Conservation (phyloP, 2,329 filamentous ascomycete genomes). For the Byssochlamys sp. region DNA sequence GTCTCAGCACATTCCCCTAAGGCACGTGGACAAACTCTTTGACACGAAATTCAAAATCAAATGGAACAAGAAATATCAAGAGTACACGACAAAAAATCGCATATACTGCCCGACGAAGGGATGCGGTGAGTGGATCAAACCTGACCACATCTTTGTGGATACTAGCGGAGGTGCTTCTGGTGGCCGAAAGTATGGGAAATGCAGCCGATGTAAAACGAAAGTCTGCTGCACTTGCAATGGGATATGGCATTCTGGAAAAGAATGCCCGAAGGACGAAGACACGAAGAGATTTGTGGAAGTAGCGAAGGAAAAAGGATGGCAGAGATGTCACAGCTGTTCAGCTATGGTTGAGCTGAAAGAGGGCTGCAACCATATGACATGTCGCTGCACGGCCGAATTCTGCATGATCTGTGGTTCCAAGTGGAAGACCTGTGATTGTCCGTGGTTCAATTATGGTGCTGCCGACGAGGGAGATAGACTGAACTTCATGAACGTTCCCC, state of each 20-base stretch:
- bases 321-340: conserved; percentile 68
- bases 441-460: conserved; percentile 61
- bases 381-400: conserved; percentile 72
- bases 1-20: conserved; percentile 60
- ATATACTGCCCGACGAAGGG: conserved; percentile 65
- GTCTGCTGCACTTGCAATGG: conserved; percentile 66
- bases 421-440: conserved; percentile 77
- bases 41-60: conserved; percentile 61
- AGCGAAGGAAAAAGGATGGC: conserved; percentile 64
- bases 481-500: conserved; percentile 45
- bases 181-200: conserved; percentile 58
- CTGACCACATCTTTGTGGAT: conserved; percentile 54
- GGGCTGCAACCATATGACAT: conserved; percentile 82
- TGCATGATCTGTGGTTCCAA: conserved; percentile 75
- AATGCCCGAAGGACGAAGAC: conserved; percentile 53
- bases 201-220: conserved; percentile 60
- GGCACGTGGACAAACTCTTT: conserved; percentile 67
- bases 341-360: conserved; percentile 69
- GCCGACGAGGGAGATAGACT: conserved; percentile 43
- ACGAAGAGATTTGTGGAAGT: conserved; percentile 45
- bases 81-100: conserved; percentile 63
- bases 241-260: conserved; percentile 59
- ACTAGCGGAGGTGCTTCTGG: conserved; percentile 32
- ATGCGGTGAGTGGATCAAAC: conserved; percentile 74
- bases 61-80: conserved; percentile 73